Evolutionary conservation across 169 alveolate genomes (phyloP).

Genomic region (Babesia sp.): DNA sequence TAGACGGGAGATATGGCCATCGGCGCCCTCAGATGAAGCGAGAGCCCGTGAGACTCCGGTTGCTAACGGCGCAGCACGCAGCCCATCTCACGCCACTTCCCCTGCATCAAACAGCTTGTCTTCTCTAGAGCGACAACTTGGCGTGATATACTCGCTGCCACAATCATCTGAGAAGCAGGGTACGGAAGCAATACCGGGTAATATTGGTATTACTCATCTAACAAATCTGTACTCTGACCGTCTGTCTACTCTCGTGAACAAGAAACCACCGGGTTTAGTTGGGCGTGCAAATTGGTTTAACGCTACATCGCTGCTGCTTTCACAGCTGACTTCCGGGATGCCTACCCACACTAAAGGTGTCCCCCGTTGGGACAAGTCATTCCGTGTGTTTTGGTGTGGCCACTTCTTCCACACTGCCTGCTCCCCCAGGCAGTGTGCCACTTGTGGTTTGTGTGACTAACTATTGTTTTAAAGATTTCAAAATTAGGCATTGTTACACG

Average conservation of each 20-base stretch:
- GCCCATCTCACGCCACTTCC: neutral
- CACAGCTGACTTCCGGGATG: conserved; percentile 7
- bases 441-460: conserved; percentile 13
- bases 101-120: conserved; percentile 30
- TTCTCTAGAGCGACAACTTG: conserved; percentile 45
- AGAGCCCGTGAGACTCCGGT: neutral
- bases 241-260: conserved; percentile 32
- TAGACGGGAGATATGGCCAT: conserved; percentile 10
- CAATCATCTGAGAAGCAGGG: neutral
- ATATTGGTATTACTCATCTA: neutral
- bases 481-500: neutral
- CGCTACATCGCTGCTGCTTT: neutral
- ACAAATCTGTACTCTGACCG: conserved; percentile 40
- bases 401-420: conserved; percentile 55
- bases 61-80: neutral
- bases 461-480: neutral
- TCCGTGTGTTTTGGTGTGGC: conserved; percentile 56
- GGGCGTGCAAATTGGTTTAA: conserved; percentile 4
- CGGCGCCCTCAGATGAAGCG: neutral
- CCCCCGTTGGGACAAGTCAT: neutral
- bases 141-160: conserved; percentile 27
- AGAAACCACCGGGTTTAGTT: neutral
- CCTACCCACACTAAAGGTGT: neutral
- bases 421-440: conserved; percentile 40
- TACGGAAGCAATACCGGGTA: neutral